Conservation (phyloP, 306 rosid species). For the Acmispon strigosus region DNA sequence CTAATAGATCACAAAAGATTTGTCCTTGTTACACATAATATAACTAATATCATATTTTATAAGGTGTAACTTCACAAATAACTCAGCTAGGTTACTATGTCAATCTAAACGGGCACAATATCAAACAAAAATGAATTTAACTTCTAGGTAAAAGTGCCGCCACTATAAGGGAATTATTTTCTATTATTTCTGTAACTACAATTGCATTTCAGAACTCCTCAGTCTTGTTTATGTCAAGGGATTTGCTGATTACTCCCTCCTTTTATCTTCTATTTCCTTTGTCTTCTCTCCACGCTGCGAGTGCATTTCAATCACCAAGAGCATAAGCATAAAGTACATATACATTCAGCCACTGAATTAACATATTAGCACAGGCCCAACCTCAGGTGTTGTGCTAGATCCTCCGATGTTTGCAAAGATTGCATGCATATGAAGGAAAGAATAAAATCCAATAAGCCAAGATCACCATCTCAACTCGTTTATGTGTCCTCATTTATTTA, state of each 20-base stretch:
- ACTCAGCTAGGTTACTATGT: background rate
- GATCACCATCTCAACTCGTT: background rate
- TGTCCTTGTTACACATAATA: background rate
- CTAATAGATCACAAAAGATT: background rate
- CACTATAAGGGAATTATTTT: background rate
- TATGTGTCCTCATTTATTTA: slow-evolving; percentile 44
- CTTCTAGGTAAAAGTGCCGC: background rate
- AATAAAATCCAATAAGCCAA: no score
- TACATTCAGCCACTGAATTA: background rate
- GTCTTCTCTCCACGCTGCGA: background rate
- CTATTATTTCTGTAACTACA: background rate
- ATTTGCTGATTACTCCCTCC: background rate
- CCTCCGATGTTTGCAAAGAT: slow-evolving; percentile 4
- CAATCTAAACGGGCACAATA: background rate
- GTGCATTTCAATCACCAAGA: slow-evolving; percentile 6
- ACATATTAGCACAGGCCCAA: background rate
- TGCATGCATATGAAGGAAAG: slow-evolving; percentile 17
- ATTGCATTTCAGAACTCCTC: slow-evolving; percentile 5
- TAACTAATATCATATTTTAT: background rate
- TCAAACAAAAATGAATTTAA: background rate
- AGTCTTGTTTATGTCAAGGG: background rate
- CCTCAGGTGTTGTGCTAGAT: background rate
- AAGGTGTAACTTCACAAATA: background rate
- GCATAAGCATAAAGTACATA: background rate
- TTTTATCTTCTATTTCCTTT: background rate